Percentiles rank a stretch among this genome's conserved stretches.
Conservation (phyloP, 768 basidiomycete genomes). For the Boletus edulis region DNA sequence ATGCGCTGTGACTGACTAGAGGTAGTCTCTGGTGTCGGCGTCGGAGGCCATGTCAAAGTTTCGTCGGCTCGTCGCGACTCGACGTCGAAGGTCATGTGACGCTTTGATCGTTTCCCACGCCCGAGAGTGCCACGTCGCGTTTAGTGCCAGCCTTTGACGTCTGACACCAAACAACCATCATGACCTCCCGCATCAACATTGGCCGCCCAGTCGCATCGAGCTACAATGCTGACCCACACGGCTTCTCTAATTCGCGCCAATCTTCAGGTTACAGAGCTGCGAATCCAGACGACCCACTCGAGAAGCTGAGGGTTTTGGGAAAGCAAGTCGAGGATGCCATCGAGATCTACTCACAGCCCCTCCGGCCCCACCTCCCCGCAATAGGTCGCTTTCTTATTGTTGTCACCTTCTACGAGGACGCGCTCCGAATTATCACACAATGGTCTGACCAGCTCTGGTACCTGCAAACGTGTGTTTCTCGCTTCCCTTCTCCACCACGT, state of each 20-base stretch:
- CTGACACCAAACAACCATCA: slow-evolving; percentile 29
- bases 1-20: slow-evolving; percentile 25
- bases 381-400: slow-evolving; percentile 97
- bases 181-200: slow-evolving; percentile 83
- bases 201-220: slow-evolving; percentile 62
- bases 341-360: slow-evolving; percentile 89
- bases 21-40: slow-evolving; percentile 22
- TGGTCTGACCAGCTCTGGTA: slow-evolving; percentile 99
- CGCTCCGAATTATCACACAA: slow-evolving; percentile 88
- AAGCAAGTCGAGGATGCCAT: slow-evolving; percentile 87
- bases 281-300: slow-evolving; percentile 78
- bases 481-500: neutral
- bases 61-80: neutral
- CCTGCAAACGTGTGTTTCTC: slow-evolving; percentile 75
- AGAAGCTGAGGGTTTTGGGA: slow-evolving; percentile 68
- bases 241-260: slow-evolving; percentile 68
- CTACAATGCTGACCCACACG: slow-evolving; percentile 74
- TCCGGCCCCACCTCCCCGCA: slow-evolving; percentile 91
- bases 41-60: neutral
- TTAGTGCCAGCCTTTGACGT: neutral
- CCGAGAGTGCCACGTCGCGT: slow-evolving; percentile 24
- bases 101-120: slow-evolving; percentile 20
- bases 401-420: slow-evolving; percentile 97
- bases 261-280: slow-evolving; percentile 75
- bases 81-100: slow-evolving; percentile 22